phyloP scores from a whole-genome alignment of 306 rosid genomes.

The Mucuna pruriens region DNA sequence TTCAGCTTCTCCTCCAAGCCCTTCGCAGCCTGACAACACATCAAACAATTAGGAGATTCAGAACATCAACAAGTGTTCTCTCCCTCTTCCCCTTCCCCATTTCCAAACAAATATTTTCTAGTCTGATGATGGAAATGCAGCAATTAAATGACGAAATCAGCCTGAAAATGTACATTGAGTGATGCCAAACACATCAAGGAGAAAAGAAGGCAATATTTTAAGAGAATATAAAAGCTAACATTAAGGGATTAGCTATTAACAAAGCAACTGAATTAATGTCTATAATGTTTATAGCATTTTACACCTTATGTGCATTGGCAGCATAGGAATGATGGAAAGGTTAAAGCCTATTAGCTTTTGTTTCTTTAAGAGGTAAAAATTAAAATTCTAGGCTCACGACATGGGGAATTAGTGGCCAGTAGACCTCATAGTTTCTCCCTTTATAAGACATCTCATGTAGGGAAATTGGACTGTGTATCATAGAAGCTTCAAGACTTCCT shows the following conservation, averaged over 20 bases:
- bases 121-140: neutral
- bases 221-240: neutral
- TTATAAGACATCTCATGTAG: neutral
- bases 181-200: neutral
- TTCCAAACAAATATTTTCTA: neutral
- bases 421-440: neutral
- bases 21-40: conserved; percentile 80
- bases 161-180: neutral
- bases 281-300: neutral
- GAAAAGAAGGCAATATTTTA: neutral
- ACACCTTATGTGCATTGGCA: neutral
- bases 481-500: neutral
- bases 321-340: neutral
- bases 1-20: conserved; percentile 87
- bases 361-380: neutral
- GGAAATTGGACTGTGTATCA: neutral
- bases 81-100: neutral
- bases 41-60: conserved; percentile 19
- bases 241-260: neutral
- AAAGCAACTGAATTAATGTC: neutral
- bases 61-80: neutral
- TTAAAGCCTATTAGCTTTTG: neutral
- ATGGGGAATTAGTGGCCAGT: neutral
- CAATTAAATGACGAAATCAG: neutral
- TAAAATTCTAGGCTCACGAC: neutral